Evolutionary conservation across 2,329 filamentous ascomycete genomes (phyloP).

Genomic region (Hirsutella thompsonii): DNA sequence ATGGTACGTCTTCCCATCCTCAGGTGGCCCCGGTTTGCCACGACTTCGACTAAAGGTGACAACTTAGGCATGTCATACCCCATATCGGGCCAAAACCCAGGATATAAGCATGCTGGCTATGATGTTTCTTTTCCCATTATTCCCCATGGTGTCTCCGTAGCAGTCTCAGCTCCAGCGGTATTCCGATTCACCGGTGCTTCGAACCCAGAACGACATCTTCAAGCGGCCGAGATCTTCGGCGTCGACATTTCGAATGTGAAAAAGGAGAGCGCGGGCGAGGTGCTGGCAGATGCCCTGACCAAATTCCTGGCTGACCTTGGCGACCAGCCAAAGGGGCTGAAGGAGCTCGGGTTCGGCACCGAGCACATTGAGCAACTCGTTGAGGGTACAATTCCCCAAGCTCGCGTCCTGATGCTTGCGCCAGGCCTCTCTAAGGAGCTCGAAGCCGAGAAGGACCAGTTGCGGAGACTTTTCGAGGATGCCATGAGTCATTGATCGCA

Average conservation of each 20-base stretch:
- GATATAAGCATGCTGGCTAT: conserved; percentile 85
- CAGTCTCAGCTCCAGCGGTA: conserved; percentile 83
- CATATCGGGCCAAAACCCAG: conserved; percentile 85
- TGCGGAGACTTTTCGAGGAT: conserved; percentile 55
- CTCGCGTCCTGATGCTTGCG: conserved; percentile 79
- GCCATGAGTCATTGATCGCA: conserved; percentile 31
- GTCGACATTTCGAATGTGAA: conserved; percentile 83
- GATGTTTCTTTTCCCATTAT: conserved; percentile 66
- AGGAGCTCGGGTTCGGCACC: conserved; percentile 64
- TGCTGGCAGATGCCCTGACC: conserved; percentile 70
- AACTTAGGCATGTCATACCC: conserved; percentile 84
- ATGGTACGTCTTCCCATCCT: conserved; percentile 28
- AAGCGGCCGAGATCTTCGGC: conserved; percentile 81
- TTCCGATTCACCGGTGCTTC: conserved; percentile 87
- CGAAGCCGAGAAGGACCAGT: conserved; percentile 57
- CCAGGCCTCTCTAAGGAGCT: conserved; percentile 64
- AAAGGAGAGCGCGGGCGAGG: conserved; percentile 77
- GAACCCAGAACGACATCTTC: conserved; percentile 84
- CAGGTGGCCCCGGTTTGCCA: too few species aligned
- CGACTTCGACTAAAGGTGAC: neutral
- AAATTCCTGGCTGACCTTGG: conserved; percentile 74
- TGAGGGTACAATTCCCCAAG: conserved; percentile 89
- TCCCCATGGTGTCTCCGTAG: conserved; percentile 90
- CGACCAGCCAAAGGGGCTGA: conserved; percentile 80
- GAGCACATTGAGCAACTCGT: conserved; percentile 73